Evolutionary conservation across 441 rosid genomes (phyloP), one percentile per base, ranked within the genome.

Genomic region (Gossypium davidsonii): DNA sequence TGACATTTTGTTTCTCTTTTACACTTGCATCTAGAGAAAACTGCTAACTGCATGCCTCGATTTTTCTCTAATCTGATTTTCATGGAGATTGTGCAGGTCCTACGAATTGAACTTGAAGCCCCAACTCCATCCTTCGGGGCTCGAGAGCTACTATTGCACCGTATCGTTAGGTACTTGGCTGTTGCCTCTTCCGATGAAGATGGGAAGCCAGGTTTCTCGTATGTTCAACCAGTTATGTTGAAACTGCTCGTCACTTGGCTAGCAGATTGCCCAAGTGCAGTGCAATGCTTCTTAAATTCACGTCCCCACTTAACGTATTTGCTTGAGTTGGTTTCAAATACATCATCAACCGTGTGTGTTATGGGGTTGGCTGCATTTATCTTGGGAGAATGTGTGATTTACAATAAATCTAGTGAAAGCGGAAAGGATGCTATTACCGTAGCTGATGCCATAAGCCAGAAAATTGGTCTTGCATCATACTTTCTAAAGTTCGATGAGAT

Each of bases 171-270:
- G 78, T 95, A 91, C 86, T 84, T 90, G 81, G 97, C 97, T 67
- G 89, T 95, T 79, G 87, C 96, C 9, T 86, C 93, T 63, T 89
- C 91, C 79, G 74, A 76, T 78, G 90, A 87, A 87, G 95, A 90
- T 69, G 88, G 84, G 49, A 90, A 88, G 79, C 80, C 85, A 25
- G 83, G 83, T 79, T 67, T 75, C 67, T 77, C 75, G 4, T 88
- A 85, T 73, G 83, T 91, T 81, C 93, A 91, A 71, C 90, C 91
- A 23, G 83, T 91, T 66, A 88, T 92, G 70, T 78, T 95, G 83
- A 95, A 92, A 80, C 79, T 95, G 85, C 89, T 95, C 42, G 92
- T 95, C 62, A 89, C 85, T 72, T 95, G 99, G 99, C 83, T 91
- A 34, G 90, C 85, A 59, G 86, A 87, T 68, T 92, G 87, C 77